Evolutionary conservation across 768 basidiomycete species (phyloP).

Genomic region (Tricholoma sp.): DNA sequence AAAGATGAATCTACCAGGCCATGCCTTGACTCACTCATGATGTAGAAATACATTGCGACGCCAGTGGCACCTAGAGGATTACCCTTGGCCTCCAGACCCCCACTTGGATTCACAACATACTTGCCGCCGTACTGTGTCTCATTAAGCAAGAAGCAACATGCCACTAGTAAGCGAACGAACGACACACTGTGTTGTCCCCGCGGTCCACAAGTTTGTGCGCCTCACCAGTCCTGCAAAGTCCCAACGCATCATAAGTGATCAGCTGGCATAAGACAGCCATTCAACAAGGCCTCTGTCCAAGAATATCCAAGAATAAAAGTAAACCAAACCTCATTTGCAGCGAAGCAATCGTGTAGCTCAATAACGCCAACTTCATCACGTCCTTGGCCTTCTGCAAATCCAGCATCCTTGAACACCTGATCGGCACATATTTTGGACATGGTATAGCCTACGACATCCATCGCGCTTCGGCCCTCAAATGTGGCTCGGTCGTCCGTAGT

Average conservation of each 20-base stretch:
- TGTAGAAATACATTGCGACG: slow-evolving; percentile 84
- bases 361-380: slow-evolving; percentile 77
- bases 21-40: slow-evolving; percentile 53
- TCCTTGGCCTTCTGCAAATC: slow-evolving; percentile 56
- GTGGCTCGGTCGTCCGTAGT: slow-evolving; percentile 61
- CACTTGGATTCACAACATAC: slow-evolving; percentile 80
- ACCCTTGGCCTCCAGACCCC: slow-evolving; percentile 86
- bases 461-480: slow-evolving; percentile 64
- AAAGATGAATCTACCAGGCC: neutral
- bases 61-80: slow-evolving; percentile 84
- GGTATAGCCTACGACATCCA: slow-evolving; percentile 74
- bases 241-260: slow-evolving; percentile 76
- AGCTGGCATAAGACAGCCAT: slow-evolving; percentile 41
- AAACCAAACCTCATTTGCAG: slow-evolving; percentile 63
- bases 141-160: neutral
- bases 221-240: slow-evolving; percentile 59
- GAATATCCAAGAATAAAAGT: too few relatives aligned
- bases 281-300: neutral
- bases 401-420: slow-evolving; percentile 66
- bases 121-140: slow-evolving; percentile 68
- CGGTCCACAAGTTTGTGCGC: slow-evolving; percentile 72
- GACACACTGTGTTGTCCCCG: slow-evolving; percentile 71
- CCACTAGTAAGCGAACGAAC: neutral
- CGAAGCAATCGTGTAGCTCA: slow-evolving; percentile 85
- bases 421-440: slow-evolving; percentile 72